These are phyloP conservation scores for Brassica napus DNA, from an alignment of 345 rosid species.

Conservation along the genomic window DNA sequence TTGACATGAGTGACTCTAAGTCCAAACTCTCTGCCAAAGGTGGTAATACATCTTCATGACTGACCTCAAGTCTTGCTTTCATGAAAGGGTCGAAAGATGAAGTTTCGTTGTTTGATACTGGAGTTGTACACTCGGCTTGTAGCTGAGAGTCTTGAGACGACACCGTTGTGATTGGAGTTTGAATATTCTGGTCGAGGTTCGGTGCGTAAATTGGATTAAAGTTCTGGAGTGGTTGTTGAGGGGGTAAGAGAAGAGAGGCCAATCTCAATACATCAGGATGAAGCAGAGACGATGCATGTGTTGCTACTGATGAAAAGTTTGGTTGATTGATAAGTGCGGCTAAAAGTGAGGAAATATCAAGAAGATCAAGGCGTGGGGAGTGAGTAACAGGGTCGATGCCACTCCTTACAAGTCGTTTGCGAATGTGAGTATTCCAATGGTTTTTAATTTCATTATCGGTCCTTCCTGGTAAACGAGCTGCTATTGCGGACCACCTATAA, in stretches of 20 bases:
- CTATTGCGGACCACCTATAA: slow-evolving; percentile 94
- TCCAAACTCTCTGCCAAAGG: slow-evolving; percentile 43
- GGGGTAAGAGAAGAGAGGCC: slow-evolving; percentile 31
- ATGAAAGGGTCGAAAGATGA: slow-evolving; percentile 1
- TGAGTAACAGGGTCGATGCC: slow-evolving; percentile 98
- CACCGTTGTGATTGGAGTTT: slow-evolving; percentile 31
- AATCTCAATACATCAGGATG: slow-evolving; percentile 35
- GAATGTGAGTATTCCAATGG: slow-evolving; percentile 91
- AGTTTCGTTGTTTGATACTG: slow-evolving; percentile 10
- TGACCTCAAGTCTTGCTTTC: slow-evolving; percentile 9
- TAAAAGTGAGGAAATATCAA: slow-evolving; percentile 66
- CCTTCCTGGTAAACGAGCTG: slow-evolving; percentile 96
- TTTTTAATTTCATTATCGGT: slow-evolving; percentile 96
- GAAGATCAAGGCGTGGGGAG: slow-evolving; percentile 75
- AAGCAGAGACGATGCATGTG: slow-evolving; percentile 28
- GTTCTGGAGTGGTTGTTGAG: slow-evolving; percentile 25
- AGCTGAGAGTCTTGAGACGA: slow-evolving; percentile 33
- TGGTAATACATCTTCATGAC: slow-evolving; percentile 6
- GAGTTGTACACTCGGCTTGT: slow-evolving; percentile 28
- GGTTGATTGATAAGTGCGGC: slow-evolving; percentile 53
- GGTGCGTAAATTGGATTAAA: neutral
- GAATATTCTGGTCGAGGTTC: slow-evolving; percentile 20
- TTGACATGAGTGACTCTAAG: slow-evolving; percentile 58
- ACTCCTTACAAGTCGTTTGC: slow-evolving; percentile 79
- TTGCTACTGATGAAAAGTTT: slow-evolving; percentile 42